Percentiles rank a stretch among this genome's conserved stretches.
Conservation (phyloP, 352 stramenopile genomes). For the Pythium utonaiense region DNA sequence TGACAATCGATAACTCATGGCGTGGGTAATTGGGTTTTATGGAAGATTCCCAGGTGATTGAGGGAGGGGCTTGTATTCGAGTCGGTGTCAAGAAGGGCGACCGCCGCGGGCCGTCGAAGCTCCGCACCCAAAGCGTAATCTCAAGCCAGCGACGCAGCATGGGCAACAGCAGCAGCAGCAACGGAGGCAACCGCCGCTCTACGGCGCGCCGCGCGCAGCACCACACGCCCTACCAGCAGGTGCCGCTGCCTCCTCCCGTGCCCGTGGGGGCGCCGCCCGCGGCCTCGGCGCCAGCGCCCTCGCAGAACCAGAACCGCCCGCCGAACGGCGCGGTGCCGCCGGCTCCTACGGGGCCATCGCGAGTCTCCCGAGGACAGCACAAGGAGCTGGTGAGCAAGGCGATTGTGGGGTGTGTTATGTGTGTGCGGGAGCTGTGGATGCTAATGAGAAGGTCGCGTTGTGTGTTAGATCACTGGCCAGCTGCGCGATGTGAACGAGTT, state of each 20-base stretch:
- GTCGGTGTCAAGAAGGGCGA: not conserved
- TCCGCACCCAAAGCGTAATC: not conserved
- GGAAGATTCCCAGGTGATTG: not conserved
- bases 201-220: constrained; percentile 35
- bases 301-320: constrained; percentile 8
- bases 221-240: constrained; percentile 41
- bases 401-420: too few relatives aligned
- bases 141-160: constrained; percentile 23
- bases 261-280: not conserved
- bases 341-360: constrained; percentile 29
- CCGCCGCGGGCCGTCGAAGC: not conserved
- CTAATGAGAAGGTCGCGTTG: too few relatives aligned
- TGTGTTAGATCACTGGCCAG: constrained; percentile 72
- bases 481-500: constrained; percentile 80
- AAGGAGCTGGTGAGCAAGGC: constrained; percentile 72
- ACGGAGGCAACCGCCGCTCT: constrained; percentile 23
- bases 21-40: not conserved
- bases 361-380: constrained; percentile 48
- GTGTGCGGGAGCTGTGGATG: too few relatives aligned
- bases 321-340: constrained; percentile 9
- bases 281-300: constrained; percentile 16
- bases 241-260: not conserved
- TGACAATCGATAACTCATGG: constrained; percentile 4
- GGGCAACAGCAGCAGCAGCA: constrained; percentile 71
- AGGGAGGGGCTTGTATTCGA: constrained; percentile 11